These are phyloP conservation scores for Hymenoscyphus infarciens DNA, from an alignment of 2,329 filamentous ascomycete genomes.

Conservation along the genomic window DNA sequence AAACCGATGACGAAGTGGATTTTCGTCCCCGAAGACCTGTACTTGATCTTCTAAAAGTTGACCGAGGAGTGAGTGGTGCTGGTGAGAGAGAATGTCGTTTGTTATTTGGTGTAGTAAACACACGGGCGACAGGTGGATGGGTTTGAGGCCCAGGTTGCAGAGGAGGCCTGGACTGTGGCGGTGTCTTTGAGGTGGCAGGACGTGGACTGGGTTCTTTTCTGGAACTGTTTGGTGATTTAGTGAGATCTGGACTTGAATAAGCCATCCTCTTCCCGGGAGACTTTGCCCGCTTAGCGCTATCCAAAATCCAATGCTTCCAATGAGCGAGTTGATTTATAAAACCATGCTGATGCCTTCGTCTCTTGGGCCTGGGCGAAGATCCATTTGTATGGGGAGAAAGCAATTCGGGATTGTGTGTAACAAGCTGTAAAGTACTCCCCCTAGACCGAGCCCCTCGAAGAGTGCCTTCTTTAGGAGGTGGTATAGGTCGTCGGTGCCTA, in stretches of 20 bases:
- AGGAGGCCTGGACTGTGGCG: conserved; percentile 35
- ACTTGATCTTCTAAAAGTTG: conserved; percentile 78
- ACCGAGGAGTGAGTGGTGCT: conserved; percentile 81
- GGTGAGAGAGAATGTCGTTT: conserved; percentile 82
- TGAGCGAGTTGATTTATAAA: conserved; percentile 64
- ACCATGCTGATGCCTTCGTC: conserved; percentile 56
- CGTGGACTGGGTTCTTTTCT: conserved; percentile 51
- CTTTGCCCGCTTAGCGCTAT: conserved; percentile 60
- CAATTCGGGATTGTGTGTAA: conserved; percentile 63
- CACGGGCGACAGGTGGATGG: conserved; percentile 35
- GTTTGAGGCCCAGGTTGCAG: conserved; percentile 34
- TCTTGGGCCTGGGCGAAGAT: conserved; percentile 34
- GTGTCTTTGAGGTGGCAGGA: conserved; percentile 53
- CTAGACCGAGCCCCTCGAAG: conserved; percentile 67
- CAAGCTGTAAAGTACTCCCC: conserved; percentile 82
- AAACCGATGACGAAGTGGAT: conserved; percentile 92
- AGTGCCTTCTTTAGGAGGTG: conserved; percentile 80
- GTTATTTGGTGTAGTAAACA: conserved; percentile 45
- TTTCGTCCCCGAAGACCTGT: conserved; percentile 84
- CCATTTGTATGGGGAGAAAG: conserved; percentile 46
- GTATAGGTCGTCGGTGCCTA: conserved; percentile 68
- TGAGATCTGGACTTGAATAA: conserved; percentile 54
- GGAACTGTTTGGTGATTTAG: conserved; percentile 43
- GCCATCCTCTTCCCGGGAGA: conserved; percentile 45
- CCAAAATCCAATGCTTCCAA: conserved; percentile 70